Percentiles rank a stretch among this genome's conserved stretches.
phyloP scores from a whole-genome alignment of 2,329 filamentous ascomycete species.

The Tolypocladium sp. region DNA sequence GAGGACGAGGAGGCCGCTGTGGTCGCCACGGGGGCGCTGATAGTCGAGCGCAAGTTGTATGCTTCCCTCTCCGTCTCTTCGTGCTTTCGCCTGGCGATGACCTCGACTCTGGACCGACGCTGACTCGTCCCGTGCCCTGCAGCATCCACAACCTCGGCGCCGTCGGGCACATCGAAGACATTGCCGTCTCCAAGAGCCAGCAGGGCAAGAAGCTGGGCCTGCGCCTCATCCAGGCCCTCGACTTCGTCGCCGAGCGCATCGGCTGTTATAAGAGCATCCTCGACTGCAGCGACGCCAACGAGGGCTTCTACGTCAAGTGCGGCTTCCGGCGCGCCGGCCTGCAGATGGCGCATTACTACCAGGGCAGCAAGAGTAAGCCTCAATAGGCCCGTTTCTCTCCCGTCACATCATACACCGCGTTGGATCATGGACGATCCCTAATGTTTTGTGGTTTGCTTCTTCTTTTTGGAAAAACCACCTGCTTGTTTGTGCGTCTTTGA shows the following conservation, averaged over 20 bases:
- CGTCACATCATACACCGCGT: background rate
- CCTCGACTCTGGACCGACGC: constrained; percentile 7
- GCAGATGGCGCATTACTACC: constrained; percentile 97
- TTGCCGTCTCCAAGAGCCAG: constrained; percentile 88
- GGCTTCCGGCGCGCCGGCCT: constrained; percentile 86
- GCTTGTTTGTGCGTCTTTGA: background rate
- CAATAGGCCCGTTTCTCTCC: constrained; percentile 11
- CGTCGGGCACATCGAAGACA: constrained; percentile 96
- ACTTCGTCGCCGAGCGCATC: constrained; percentile 76
- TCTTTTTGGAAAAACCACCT: background rate
- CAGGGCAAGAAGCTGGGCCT: constrained; percentile 95
- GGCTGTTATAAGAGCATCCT: constrained; percentile 97
- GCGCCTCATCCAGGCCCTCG: constrained; percentile 86
- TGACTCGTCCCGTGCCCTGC: constrained; percentile 3
- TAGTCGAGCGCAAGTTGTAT: constrained; percentile 92
- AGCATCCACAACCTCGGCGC: constrained; percentile 72
- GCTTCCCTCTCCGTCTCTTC: constrained; percentile 19
- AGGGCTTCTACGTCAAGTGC: constrained; percentile 97
- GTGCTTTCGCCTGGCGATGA: too few species aligned
- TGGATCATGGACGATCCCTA: background rate
- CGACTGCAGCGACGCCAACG: constrained; percentile 92
- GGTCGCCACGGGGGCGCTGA: constrained; percentile 82
- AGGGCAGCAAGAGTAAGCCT: constrained; percentile 40
- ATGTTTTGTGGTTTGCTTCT: background rate
- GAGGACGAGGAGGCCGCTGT: constrained; percentile 60